Conservation (phyloP, 1,284 basidiomycete species). For the Mycena citricolor region DNA sequence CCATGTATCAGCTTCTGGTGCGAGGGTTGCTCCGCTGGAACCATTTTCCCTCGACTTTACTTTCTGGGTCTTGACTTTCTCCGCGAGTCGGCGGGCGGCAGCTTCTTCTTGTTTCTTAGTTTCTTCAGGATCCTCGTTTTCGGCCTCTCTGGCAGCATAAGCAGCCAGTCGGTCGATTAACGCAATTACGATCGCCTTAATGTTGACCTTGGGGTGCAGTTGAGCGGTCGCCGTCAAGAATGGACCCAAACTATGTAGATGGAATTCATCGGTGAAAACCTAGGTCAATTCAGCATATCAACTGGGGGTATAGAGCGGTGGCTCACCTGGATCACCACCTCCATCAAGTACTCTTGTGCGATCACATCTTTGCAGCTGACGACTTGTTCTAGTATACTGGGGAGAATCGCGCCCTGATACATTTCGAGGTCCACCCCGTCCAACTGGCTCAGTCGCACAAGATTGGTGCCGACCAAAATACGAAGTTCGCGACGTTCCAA, state of each 20-base stretch:
- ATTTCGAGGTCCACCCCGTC: constrained; percentile 92
- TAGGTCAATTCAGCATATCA: constrained; percentile 32
- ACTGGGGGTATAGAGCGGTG: too few relatives aligned
- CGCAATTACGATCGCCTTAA: constrained; percentile 94
- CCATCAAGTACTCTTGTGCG: constrained; percentile 97
- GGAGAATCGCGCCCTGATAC: constrained; percentile 83
- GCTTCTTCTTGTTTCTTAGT: constrained; percentile 89
- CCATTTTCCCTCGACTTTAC: constrained; percentile 56
- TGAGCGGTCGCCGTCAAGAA: constrained; percentile 94
- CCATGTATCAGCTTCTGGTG: too few relatives aligned
- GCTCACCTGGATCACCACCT: constrained; percentile 90
- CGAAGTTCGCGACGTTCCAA: constrained; percentile 90
- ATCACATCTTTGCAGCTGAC: constrained; percentile 97
- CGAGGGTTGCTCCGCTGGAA: constrained; percentile 28
- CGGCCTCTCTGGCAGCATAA: constrained; percentile 91
- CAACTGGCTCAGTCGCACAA: constrained; percentile 88
- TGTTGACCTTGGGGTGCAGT: constrained; percentile 93
- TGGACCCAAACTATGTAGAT: constrained; percentile 86
- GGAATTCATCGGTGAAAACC: constrained; percentile 97
- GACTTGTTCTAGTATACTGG: constrained; percentile 90
- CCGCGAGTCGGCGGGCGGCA: constrained; percentile 80
- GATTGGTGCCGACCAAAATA: constrained; percentile 93
- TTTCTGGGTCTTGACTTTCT: constrained; percentile 79
- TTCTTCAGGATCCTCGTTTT: constrained; percentile 91
- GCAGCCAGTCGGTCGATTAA: constrained; percentile 93